Evolutionary conservation across 1,284 basidiomycete species (phyloP), one percentile per base, ranked within the genome.

Genomic region (Mycena citricolor): DNA sequence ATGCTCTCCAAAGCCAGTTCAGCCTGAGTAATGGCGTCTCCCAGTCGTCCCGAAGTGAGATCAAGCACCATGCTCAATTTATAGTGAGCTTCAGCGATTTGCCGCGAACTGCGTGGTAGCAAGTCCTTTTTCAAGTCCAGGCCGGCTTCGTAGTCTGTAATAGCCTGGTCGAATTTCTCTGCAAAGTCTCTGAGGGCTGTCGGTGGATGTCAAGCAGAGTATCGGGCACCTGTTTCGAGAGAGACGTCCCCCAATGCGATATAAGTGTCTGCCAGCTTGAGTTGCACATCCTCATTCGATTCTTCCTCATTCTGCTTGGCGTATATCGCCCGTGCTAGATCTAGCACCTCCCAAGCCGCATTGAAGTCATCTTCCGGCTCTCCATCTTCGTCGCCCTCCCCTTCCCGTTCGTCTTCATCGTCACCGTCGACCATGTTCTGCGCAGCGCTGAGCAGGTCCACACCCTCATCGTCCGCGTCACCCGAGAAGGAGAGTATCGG

Each of bases 101-200:
- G 86, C 34, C 92, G 83, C 8, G 90, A 92, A 10, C 86, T 87
- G 8, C 73, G 61, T 0, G 91, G 87, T 5, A 94, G 77, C 17
- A 93, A 71, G 10, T 76, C 68, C 20, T 66, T 62, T 62, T 94
- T 90, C 60, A 93, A 76, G 5, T 68, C 62, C 10, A 93, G 76
- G 1, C 84, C 88, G 0, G 79, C 74, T 36, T 78, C 77, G 59
- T 91, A 94, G 63, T 95, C 91, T 16, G 75, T 73, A 42, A 91
- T 87, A 0, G 91, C 92, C 63, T 94, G 88, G 50, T 90, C 86
- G 61, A 95, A 94, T 69, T 94, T 94, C 65, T 95, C 91, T 94
- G 66, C 17, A 37, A n/a, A n/a, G n/a, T n/a, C n/a, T n/a, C n/a
- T n/a, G n/a, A n/a, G n/a, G n/a, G n/a, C n/a, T n/a, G n/a, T n/a